Evolutionary conservation across 441 rosid species (phyloP).

Genomic region (Gossypium schwendimanii): DNA sequence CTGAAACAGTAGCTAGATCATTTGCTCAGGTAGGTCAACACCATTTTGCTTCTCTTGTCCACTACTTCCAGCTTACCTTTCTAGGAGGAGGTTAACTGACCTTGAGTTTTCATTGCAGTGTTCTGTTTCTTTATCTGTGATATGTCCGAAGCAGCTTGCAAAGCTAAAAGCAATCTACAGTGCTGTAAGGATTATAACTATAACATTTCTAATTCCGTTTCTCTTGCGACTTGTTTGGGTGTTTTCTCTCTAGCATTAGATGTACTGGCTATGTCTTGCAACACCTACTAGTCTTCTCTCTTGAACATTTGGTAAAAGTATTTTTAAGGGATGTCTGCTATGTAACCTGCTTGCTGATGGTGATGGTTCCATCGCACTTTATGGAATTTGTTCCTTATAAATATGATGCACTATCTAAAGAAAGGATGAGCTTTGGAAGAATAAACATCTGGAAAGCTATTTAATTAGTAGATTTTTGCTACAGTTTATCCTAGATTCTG

Average conservation of each 20-base stretch:
- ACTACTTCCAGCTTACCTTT: slow-evolving; percentile 6
- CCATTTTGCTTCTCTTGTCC: slow-evolving; percentile 9
- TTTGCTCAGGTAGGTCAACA: slow-evolving; percentile 53
- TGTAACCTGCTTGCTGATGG: background rate
- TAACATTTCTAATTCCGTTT: background rate
- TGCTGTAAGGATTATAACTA: slow-evolving; percentile 52
- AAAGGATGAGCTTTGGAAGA: background rate
- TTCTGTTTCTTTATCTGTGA: slow-evolving; percentile 72
- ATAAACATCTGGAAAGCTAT: background rate
- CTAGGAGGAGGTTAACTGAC: slow-evolving; percentile 25
- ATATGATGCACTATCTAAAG: background rate
- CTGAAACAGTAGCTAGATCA: slow-evolving; percentile 76
- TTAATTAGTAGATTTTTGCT: background rate
- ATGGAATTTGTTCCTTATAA: background rate
- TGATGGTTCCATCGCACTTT: slow-evolving; percentile 6
- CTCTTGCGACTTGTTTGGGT: background rate
- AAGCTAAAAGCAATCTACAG: slow-evolving; percentile 72
- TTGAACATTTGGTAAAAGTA: background rate
- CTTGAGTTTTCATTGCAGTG: slow-evolving; percentile 47
- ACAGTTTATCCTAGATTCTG: background rate
- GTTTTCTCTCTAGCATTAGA: background rate
- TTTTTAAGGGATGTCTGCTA: background rate
- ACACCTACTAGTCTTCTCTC: background rate
- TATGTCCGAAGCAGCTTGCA: slow-evolving; percentile 90
- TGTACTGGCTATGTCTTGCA: background rate